Evolutionary conservation across 768 basidiomycete genomes (phyloP), one percentile per base, ranked within the genome.

Genomic region (Aureoboletus auriporus): DNA sequence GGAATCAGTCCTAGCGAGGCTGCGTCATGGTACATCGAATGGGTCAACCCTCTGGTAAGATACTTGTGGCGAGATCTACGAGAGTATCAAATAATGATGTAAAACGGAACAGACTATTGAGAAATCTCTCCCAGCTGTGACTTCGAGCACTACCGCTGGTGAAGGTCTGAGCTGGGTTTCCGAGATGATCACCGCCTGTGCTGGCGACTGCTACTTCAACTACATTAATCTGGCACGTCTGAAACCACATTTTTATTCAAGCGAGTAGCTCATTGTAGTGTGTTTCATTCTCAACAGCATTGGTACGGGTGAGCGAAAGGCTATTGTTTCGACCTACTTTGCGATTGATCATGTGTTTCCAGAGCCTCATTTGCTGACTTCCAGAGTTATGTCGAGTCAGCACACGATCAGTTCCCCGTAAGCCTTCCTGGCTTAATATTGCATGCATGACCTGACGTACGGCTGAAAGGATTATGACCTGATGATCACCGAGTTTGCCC

Each of bases 81-180:
- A 10, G 34, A 30, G 5, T 17, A 6, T n/a, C 11, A 1, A 8
- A 27, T 51, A 4, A 55, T 8, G 13, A 4, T 2, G 20, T 4
- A 11, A 48, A 39, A 36, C 2, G 12, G 48, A 40, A 33, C 33
- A 33, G 33, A 11, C 37, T 11, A 38, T 38, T 17, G 12, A 30
- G 61, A 71, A 69, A 43, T 69, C 70, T 2, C 65, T 71, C 26
- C 70, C 70, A 5, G 64, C 70, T 0, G 61, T 71, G 5, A 62
- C 69, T 13, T 67, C 70, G 23, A 69, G 68, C 13, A 9, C n/a
- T 10, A 23, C 47, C 5, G 23, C 68, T 29, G 70, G 70, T 2
- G 38, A 69, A 47, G 70, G 70, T 13, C 46, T 71, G 16, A 59
- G 58, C 30, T 71, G 70, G 71, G 20, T 71, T 17, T 56, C 60